Base-by-base conservation (phyloP, 495 filamentous ascomycete species). In the Mytilinidion resinicola region DNA sequence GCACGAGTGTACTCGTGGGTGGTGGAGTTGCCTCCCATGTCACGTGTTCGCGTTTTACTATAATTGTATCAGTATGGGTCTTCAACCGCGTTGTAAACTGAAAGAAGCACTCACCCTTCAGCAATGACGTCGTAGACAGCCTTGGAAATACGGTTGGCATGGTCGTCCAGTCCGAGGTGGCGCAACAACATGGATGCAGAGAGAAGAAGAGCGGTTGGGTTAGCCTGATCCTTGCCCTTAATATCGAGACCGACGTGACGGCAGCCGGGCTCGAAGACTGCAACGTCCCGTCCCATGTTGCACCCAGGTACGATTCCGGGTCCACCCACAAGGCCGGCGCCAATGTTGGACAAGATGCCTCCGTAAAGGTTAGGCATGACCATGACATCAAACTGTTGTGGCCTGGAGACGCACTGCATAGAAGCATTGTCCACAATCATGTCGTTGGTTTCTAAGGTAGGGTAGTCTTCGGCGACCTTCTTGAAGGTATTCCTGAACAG, bases 351-450 rank as follows among this genome's bases (percentile, higher is more conserved):
- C 57, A 98, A 79, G 68, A 98, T 98, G 64, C 95, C 95, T 73
- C 93, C 93, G 78, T 98, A 98, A 70, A 98, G 78, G 78, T 98
- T 98, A 57, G 93, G 93, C 93, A 98, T 98, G 71, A 98, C 93
- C 89, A 98, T 89, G 63, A 98, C 93, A 73, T 97, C 95, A 69
- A 97, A 97, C 76, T 98, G 93, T 78, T 98, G 93, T 58, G 93
- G 93, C 53, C 82, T 79, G 52, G 89, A 91, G 55, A 97, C 93
- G 75, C 89, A 91, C 77, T 98, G 95, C 93, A 98, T 97, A 64
- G 89, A 95, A 60, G 93, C 95, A 74, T 98, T 98, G 76, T 98
- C 93, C 67, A 98, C 95, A 72, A 98, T 97, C 92, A 97, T 96
- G 75, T 97, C 95, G 76, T 92, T 93, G 56, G 86, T 85, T 79